A percentile compares a stretch with the other conserved stretches of the same genome.
Evolutionary conservation across 768 basidiomycete species (phyloP).

Genomic region (Auricularia cornea): DNA sequence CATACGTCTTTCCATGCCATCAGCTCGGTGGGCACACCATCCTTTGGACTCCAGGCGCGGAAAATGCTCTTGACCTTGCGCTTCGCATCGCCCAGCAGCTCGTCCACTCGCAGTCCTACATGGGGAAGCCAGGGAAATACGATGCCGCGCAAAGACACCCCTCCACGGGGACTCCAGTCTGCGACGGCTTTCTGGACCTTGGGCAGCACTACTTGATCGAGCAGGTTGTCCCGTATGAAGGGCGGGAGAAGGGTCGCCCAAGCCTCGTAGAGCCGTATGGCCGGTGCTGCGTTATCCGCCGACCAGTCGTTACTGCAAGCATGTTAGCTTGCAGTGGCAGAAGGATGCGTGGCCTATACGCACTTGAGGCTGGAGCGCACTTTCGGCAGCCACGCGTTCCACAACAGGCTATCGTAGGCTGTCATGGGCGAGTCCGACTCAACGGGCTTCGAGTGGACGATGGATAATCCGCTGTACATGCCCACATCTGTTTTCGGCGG

Average conservation of each 20-base stretch:
- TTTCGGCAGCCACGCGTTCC: conserved; percentile 93
- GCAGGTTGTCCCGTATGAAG: conserved; percentile 89
- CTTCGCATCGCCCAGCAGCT: conserved; percentile 77
- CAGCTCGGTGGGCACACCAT: conserved; percentile 70
- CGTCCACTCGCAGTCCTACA: conserved; percentile 74
- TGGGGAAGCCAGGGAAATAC: conserved; percentile 96
- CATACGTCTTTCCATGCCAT: conserved; percentile 73
- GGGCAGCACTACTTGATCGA: conserved; percentile 92
- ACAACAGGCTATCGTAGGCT: conserved; percentile 87
- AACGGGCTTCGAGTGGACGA: conserved; percentile 26
- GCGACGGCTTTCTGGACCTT: conserved; percentile 80
- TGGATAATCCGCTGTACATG: conserved; percentile 40
- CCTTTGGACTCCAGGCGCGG: conserved; percentile 62
- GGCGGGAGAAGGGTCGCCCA: conserved; percentile 84
- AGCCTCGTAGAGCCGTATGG: conserved; percentile 74
- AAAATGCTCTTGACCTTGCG: conserved; percentile 77
- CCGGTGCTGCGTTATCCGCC: conserved; percentile 61
- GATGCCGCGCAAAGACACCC: conserved; percentile 60
- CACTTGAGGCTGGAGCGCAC: conserved; percentile 85
- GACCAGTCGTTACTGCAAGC: conserved; percentile 72
- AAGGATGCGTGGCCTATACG: conserved; percentile 16
- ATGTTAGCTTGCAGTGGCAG: neutral
- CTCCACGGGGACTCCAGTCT: conserved; percentile 67
- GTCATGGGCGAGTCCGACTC: conserved; percentile 66
- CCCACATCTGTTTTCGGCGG: conserved; percentile 40